Conservation (phyloP, 345 rosid genomes). For the Heritiera fomes region DNA sequence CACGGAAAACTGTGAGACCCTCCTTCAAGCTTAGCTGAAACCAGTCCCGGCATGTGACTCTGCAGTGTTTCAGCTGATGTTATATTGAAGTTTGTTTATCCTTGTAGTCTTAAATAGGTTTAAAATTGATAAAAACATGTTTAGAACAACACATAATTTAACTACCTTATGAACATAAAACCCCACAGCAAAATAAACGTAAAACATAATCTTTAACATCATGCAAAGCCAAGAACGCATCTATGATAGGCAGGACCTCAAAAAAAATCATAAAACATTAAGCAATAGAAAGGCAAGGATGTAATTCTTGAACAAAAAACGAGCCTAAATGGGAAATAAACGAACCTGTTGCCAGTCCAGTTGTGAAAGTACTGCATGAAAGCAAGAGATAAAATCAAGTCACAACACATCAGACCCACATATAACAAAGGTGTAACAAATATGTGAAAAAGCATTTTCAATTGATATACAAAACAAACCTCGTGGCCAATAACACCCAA, state of each 20-base stretch:
- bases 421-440: background rate
- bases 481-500: slow-evolving; percentile 97
- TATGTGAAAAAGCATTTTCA: background rate
- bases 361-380: slow-evolving; percentile 94
- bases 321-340: slow-evolving; percentile 9
- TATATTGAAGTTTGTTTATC: slow-evolving; percentile 8
- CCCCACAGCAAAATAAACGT: background rate
- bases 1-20: slow-evolving; percentile 98
- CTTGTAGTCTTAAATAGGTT: background rate
- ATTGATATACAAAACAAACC: slow-evolving; percentile 47
- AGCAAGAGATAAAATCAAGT: slow-evolving; percentile 29
- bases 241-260: background rate
- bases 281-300: slow-evolving; percentile 4
- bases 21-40: slow-evolving; percentile 99
- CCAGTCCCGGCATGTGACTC: slow-evolving; percentile 99
- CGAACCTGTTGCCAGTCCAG: slow-evolving; percentile 99
- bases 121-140: background rate
- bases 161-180: background rate
- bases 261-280: slow-evolving; percentile 8
- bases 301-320: background rate
- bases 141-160: background rate
- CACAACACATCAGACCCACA: slow-evolving; percentile 16
- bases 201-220: background rate
- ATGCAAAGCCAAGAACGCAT: background rate
- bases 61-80: slow-evolving; percentile 35